These are phyloP conservation scores for Solanum boliviense DNA, from an alignment of 257 asterid genomes.

Conservation along the genomic window DNA sequence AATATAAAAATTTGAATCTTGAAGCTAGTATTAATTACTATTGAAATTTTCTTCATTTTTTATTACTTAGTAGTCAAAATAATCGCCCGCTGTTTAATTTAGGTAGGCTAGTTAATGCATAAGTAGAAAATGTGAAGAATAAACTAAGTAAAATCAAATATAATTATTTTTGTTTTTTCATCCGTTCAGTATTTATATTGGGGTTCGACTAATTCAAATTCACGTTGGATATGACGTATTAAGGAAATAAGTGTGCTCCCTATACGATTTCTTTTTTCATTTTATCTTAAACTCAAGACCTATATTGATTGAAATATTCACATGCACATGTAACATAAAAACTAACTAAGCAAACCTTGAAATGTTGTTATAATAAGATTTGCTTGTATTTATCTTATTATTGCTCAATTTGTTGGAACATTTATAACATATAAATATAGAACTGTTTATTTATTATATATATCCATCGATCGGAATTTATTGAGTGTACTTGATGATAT, in stretches of 20 bases:
- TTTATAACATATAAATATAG: too few species aligned
- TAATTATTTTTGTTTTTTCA: background rate
- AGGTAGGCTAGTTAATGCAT: background rate
- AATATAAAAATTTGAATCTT: background rate
- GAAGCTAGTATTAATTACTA: background rate
- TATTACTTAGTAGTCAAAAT: background rate
- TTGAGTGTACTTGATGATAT: too few species aligned
- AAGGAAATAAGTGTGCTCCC: background rate
- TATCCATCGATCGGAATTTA: background rate
- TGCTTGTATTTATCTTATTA: too few species aligned
- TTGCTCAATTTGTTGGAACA: too few species aligned
- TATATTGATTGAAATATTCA: background rate
- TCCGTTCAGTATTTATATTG: fast-evolving
- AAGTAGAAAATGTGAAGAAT: background rate
- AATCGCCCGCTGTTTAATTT: background rate
- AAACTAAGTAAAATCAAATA: background rate
- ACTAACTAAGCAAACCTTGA: background rate
- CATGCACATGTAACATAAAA: background rate
- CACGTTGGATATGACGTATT: background rate
- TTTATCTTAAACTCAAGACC: background rate
- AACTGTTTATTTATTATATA: too few species aligned
- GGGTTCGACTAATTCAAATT: background rate
- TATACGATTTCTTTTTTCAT: background rate
- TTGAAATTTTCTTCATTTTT: background rate
- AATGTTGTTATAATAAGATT: too few species aligned